Percentiles rank a stretch among this genome's conserved stretches.
phyloP scores from a whole-genome alignment of 2,329 filamentous ascomycete genomes.

The Aspergillus neotritici region DNA sequence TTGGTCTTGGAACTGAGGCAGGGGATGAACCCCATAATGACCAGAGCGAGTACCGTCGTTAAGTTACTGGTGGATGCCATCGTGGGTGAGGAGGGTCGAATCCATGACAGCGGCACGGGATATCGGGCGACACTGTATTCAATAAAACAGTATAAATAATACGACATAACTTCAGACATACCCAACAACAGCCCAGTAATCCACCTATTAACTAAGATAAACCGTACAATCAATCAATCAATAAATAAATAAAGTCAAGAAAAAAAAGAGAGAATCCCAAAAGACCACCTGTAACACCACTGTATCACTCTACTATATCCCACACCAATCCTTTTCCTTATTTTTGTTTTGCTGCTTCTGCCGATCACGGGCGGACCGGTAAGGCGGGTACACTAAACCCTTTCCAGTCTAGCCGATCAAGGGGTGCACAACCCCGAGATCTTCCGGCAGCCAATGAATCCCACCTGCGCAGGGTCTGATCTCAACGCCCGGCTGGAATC shows the following conservation, averaged over 20 bases:
- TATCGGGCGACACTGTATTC: no score
- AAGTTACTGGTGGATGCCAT: no score
- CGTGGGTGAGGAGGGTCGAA: no score
- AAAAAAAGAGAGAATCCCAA: no score
- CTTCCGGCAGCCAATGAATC: conserved; percentile 13
- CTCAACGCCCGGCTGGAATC: conserved; percentile 12
- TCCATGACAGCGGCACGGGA: no score
- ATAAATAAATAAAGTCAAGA: no score
- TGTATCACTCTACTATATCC: neutral
- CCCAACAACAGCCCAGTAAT: no score
- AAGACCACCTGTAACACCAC: no score
- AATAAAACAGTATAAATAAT: no score
- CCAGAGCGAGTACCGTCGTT: neutral
- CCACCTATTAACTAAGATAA: no score
- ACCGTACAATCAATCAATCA: no score
- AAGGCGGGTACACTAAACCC: conserved; percentile 18
- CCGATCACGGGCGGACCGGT: conserved; percentile 18
- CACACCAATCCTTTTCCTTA: conserved; percentile 1
- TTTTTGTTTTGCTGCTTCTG: conserved; percentile 1
- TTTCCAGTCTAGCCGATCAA: conserved; percentile 7
- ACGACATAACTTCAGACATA: no score
- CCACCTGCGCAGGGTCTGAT: neutral
- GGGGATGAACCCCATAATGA: conserved; percentile 2
- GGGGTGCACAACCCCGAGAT: conserved; percentile 13
- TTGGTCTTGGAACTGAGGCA: neutral